phyloP scores from a whole-genome alignment of 1,139 yeast species.

The Diutina catenulata region DNA sequence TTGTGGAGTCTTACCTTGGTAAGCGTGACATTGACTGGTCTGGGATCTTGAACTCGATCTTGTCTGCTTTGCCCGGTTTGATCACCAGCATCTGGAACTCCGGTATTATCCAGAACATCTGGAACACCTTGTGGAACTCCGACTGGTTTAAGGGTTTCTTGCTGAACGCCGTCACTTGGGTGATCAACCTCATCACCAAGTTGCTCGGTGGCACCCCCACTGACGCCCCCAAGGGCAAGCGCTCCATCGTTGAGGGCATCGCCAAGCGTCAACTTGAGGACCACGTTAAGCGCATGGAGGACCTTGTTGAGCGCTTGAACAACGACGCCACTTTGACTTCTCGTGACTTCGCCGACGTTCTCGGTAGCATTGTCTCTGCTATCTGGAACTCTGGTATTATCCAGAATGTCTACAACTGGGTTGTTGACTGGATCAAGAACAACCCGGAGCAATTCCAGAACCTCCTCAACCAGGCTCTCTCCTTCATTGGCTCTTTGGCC shows the following conservation, averaged over 20 bases:
- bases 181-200: neutral
- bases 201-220: neutral
- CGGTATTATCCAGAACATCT: slow-evolving; percentile 2
- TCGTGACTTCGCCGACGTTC: slow-evolving; percentile 2
- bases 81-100: neutral
- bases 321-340: neutral
- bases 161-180: slow-evolving; percentile 3
- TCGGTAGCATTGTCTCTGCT: neutral
- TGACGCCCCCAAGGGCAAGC: too few relatives aligned
- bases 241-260: too few relatives aligned
- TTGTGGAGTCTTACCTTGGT: neutral
- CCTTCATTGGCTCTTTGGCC: neutral
- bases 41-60: neutral
- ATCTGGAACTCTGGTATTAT: slow-evolving; percentile 4
- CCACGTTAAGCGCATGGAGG: slow-evolving; percentile 1
- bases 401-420: neutral
- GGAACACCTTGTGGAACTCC: neutral
- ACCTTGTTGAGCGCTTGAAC: neutral
- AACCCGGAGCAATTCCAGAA: neutral
- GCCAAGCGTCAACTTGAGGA: too few relatives aligned
- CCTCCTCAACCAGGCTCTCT: neutral
- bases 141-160: neutral
- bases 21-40: slow-evolving; percentile 4
- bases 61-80: neutral
- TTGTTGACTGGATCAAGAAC: slow-evolving; percentile 1